A percentile compares a stretch with the other conserved stretches of the same genome.
Conservation (phyloP, 164 flowering plant species). For the Nymphaea thermarum region DNA sequence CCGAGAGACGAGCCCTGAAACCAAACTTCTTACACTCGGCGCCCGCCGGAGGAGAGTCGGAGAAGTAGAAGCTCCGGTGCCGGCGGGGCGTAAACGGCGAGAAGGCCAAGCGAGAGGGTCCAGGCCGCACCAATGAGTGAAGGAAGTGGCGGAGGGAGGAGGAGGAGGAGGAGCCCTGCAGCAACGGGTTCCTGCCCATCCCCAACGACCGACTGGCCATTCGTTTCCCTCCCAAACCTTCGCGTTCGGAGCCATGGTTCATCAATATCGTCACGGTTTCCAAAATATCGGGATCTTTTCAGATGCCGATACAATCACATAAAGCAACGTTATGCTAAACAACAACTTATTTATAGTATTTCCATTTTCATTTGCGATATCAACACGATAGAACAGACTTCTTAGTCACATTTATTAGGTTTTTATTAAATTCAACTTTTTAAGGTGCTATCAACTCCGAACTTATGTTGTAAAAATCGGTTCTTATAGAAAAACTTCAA, state of each 20-base stretch:
- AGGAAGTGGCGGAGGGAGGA: background rate
- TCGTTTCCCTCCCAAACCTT: background rate
- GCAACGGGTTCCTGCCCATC: background rate
- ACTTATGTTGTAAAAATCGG: no score
- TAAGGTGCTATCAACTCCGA: no score
- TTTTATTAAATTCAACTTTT: no score
- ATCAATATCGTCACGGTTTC: no score
- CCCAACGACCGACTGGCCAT: background rate
- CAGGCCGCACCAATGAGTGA: background rate
- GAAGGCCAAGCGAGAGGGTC: background rate
- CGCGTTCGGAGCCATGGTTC: background rate
- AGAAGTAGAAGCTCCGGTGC: background rate
- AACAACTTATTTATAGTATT: no score
- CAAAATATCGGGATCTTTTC: no score
- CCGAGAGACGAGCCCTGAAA: conserved; percentile 4
- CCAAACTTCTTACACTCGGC: conserved; percentile 4
- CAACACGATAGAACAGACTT: no score
- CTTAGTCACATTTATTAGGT: no score
- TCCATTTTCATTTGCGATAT: no score
- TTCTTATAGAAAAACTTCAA: no score
- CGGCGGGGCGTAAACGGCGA: background rate
- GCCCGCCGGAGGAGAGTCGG: background rate
- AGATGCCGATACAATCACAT: no score
- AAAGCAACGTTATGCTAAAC: no score
- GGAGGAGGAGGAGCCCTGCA: background rate